phyloP scores from a whole-genome alignment of 192 early-diverging fungal genomes.

The Coemansia sp. region DNA sequence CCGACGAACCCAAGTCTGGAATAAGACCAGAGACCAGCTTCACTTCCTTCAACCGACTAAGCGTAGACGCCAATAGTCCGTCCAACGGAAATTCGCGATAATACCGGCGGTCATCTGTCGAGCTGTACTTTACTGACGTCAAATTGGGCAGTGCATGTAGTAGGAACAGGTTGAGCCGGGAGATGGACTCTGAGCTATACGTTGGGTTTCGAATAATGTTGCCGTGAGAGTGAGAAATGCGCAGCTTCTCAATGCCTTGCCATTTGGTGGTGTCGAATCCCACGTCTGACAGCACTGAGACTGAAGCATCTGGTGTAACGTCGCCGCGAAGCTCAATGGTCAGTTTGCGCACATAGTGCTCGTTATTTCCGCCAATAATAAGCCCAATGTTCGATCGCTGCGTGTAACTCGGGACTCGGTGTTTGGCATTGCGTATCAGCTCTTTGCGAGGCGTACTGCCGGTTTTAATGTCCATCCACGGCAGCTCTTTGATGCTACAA shows the following conservation, averaged over 20 bases:
- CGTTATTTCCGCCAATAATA: slow-evolving; percentile 22
- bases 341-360: slow-evolving; percentile 25
- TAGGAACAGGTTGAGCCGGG: slow-evolving; percentile 32
- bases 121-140: slow-evolving; percentile 26
- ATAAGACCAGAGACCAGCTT: slow-evolving; percentile 24
- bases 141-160: slow-evolving; percentile 37
- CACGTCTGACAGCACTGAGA: slow-evolving; percentile 15
- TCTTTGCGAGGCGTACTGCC: not conserved
- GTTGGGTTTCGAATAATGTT: not conserved
- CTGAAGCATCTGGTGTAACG: slow-evolving; percentile 17
- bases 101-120: slow-evolving; percentile 22
- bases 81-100: slow-evolving; percentile 44
- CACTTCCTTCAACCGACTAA: slow-evolving; percentile 13
- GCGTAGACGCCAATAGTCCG: slow-evolving; percentile 28
- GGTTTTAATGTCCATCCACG: not conserved
- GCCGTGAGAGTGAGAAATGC: slow-evolving; percentile 26
- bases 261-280: slow-evolving; percentile 24
- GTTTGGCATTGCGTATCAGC: not conserved
- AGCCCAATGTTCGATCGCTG: slow-evolving; percentile 21
- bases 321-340: slow-evolving; percentile 32
- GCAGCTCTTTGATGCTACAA: slow-evolving; percentile 21
- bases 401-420: not conserved
- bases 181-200: slow-evolving; percentile 20
- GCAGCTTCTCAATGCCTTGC: slow-evolving; percentile 20
- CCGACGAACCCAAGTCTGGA: slow-evolving; percentile 29